Evolutionary conservation across 2,329 filamentous ascomycete species (phyloP).

Genomic region (Didymellaceae sp.): DNA sequence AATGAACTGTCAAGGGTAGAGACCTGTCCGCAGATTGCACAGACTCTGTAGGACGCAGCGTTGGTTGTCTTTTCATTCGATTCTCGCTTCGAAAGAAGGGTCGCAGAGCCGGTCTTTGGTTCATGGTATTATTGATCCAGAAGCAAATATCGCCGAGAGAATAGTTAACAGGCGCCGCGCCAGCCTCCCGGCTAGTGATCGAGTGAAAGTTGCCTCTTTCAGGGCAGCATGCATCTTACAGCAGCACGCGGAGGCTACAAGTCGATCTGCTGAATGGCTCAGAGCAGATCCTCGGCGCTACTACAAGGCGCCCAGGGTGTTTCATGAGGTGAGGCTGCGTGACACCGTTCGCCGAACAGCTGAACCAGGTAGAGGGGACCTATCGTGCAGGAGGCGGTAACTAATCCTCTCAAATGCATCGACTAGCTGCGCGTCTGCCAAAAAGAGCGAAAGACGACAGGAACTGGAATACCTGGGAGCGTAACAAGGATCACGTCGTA

Average conservation of each 20-base stretch:
- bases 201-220: constrained; percentile 25
- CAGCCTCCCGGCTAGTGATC: constrained; percentile 25
- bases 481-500: constrained; percentile 17
- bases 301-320: constrained; percentile 25
- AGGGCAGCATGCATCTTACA: constrained; percentile 24
- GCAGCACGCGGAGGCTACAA: constrained; percentile 28
- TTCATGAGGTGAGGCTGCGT: constrained; percentile 41
- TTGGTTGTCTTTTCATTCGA: constrained; percentile 15
- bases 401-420: constrained; percentile 33
- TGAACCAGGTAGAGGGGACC: constrained; percentile 37
- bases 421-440: constrained; percentile 30
- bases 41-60: constrained; percentile 21
- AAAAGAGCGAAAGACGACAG: constrained; percentile 23
- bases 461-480: constrained; percentile 7
- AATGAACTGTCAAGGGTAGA: constrained; percentile 1
- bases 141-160: constrained; percentile 26
- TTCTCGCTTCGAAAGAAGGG: constrained; percentile 26
- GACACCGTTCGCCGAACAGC: constrained; percentile 31
- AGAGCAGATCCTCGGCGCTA: constrained; percentile 26
- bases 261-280: constrained; percentile 14
- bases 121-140: constrained; percentile 15
- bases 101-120: constrained; percentile 30
- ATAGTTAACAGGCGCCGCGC: constrained; percentile 27
- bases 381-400: constrained; percentile 27
- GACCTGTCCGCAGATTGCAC: background rate